Evolutionary conservation across 148 eudicot genomes (phyloP).

Genomic region (Silene uniflora): DNA sequence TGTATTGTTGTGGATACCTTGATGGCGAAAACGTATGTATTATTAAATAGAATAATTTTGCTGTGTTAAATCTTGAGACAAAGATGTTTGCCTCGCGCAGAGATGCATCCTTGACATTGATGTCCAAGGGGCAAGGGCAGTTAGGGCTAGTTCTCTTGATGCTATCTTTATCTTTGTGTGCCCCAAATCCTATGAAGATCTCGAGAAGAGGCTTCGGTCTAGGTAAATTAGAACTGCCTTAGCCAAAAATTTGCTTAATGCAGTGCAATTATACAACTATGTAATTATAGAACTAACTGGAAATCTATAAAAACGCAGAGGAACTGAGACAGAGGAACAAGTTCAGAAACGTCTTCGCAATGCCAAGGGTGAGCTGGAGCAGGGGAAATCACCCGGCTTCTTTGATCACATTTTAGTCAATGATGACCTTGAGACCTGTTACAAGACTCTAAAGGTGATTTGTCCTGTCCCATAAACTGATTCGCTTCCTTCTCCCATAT

Average conservation of each 20-base stretch:
- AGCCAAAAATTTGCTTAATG: neutral
- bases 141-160: constrained; percentile 88
- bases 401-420: too few species aligned
- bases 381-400: constrained; percentile 61
- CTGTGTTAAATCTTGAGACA: constrained; percentile 20
- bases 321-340: too few species aligned
- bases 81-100: constrained; percentile 51
- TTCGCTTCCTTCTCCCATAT: too few species aligned
- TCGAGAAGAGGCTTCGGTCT: constrained; percentile 83
- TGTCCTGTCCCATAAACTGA: too few species aligned
- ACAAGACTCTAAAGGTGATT: too few species aligned
- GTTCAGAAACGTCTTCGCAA: constrained; percentile 78
- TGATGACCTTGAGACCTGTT: too few species aligned
- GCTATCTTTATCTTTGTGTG: constrained; percentile 83
- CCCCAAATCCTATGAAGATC: constrained; percentile 93
- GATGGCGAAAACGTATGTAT: neutral
- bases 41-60: neutral
- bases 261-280: neutral
- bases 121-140: constrained; percentile 89
- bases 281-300: too few species aligned
- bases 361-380: constrained; percentile 80
- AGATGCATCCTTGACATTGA: constrained; percentile 99
- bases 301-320: too few species aligned
- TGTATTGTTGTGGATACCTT: neutral
- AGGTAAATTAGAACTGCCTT: constrained; percentile 44